A percentile compares a stretch with the other conserved stretches of the same genome.
Evolutionary conservation across 345 rosid species (phyloP).

Genomic region (Murraya koenigii): DNA sequence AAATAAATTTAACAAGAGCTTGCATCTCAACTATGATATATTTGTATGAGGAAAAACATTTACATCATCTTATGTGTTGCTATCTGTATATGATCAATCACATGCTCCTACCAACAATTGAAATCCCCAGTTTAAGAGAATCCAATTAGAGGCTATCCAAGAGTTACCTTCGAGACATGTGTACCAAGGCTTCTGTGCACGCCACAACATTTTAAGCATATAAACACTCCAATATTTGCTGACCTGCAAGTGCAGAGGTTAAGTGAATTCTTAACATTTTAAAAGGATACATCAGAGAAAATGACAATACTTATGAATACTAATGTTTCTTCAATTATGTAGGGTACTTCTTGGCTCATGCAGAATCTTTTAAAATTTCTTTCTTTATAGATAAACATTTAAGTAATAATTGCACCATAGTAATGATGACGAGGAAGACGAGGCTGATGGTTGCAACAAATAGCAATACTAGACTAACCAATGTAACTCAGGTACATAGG

Average conservation of each 20-base stretch:
- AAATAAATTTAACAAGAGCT: background rate
- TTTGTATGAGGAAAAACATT: background rate
- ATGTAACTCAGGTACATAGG: background rate
- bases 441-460: background rate
- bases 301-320: background rate
- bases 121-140: background rate
- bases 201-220: slow-evolving; percentile 96
- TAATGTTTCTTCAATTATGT: background rate
- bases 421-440: background rate
- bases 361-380: background rate
- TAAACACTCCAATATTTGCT: slow-evolving; percentile 92
- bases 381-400: background rate
- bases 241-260: slow-evolving; percentile 60
- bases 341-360: background rate
- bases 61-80: background rate
- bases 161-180: slow-evolving; percentile 89
- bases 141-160: slow-evolving; percentile 15
- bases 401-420: background rate
- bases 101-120: background rate
- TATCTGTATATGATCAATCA: background rate
- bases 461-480: background rate
- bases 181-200: slow-evolving; percentile 97
- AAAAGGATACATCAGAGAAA: background rate
- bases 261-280: slow-evolving; percentile 9
- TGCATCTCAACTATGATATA: background rate